These are phyloP conservation scores for Metarhizium brunneum DNA, from an alignment of 2,329 filamentous ascomycete species.

Conservation along the genomic window DNA sequence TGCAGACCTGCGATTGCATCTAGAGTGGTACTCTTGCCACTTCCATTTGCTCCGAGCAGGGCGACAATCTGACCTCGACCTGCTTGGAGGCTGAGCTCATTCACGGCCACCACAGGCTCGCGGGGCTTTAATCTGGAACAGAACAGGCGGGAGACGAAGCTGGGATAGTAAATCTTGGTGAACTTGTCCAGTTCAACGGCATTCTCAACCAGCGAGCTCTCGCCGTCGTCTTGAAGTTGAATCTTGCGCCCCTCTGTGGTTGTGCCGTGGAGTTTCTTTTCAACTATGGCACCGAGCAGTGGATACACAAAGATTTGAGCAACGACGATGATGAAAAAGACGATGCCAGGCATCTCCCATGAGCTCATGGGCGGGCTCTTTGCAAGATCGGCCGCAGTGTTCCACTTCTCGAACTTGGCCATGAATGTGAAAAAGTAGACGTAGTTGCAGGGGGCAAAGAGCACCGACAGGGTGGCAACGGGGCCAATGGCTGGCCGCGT, in stretches of 20 bases:
- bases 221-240: slow-evolving; percentile 21
- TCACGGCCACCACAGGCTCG: slow-evolving; percentile 68
- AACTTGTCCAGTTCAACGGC: slow-evolving; percentile 66
- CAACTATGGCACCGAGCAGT: slow-evolving; percentile 63
- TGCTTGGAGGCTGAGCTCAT: slow-evolving; percentile 61
- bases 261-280: slow-evolving; percentile 67
- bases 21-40: slow-evolving; percentile 82
- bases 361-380: slow-evolving; percentile 53
- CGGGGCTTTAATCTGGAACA: slow-evolving; percentile 27
- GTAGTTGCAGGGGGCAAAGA: slow-evolving; percentile 85
- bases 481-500: slow-evolving; percentile 51
- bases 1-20: slow-evolving; percentile 80
- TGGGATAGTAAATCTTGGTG: slow-evolving; percentile 68
- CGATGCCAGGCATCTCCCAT: slow-evolving; percentile 64
- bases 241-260: slow-evolving; percentile 52
- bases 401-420: slow-evolving; percentile 63
- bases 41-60: slow-evolving; percentile 80
- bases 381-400: slow-evolving; percentile 50
- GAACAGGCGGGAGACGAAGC: slow-evolving; percentile 45
- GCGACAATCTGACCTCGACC: slow-evolving; percentile 76
- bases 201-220: slow-evolving; percentile 20
- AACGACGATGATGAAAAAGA: slow-evolving; percentile 67
- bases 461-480: slow-evolving; percentile 59
- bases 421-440: slow-evolving; percentile 70
- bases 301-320: slow-evolving; percentile 74